Evolutionary conservation across 2,329 filamentous ascomycete species (phyloP).

Genomic region (Thielaviopsis ethacetica): DNA sequence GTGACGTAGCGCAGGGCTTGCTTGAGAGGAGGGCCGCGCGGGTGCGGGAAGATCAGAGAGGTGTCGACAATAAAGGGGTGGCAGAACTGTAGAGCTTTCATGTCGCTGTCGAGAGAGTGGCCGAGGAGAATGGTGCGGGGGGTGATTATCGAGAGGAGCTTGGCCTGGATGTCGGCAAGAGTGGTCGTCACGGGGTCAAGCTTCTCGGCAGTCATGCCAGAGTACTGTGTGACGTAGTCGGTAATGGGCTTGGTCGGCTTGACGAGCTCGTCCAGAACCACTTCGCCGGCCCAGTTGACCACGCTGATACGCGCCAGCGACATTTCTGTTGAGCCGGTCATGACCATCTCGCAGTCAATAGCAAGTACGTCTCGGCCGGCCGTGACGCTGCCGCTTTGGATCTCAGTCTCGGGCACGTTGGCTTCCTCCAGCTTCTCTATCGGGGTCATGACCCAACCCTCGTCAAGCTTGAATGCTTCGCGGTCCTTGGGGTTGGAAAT

Average conservation of each 20-base stretch:
- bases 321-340: conserved; percentile 62
- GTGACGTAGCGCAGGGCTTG: conserved; percentile 80
- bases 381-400: conserved; percentile 69
- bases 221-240: conserved; percentile 83
- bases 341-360: conserved; percentile 95
- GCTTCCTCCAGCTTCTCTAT: conserved; percentile 53
- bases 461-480: conserved; percentile 21
- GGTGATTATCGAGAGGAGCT: conserved; percentile 55
- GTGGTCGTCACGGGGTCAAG: conserved; percentile 71
- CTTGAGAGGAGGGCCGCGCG: conserved; percentile 75
- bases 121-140: conserved; percentile 60
- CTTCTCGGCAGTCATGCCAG: conserved; percentile 80
- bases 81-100: conserved; percentile 68
- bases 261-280: conserved; percentile 78
- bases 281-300: conserved; percentile 67
- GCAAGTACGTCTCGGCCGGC: conserved; percentile 65
- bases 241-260: conserved; percentile 77
- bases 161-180: conserved; percentile 64
- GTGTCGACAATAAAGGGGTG: conserved; percentile 94
- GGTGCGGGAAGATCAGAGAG: conserved; percentile 75
- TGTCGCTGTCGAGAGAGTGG: conserved; percentile 68
- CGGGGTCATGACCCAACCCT: conserved; percentile 71
- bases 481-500: conserved; percentile 42
- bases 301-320: conserved; percentile 82
- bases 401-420: conserved; percentile 47